phyloP scores from a whole-genome alignment of 2,329 filamentous ascomycete genomes.

The Pseudohalonectria lignicola region DNA sequence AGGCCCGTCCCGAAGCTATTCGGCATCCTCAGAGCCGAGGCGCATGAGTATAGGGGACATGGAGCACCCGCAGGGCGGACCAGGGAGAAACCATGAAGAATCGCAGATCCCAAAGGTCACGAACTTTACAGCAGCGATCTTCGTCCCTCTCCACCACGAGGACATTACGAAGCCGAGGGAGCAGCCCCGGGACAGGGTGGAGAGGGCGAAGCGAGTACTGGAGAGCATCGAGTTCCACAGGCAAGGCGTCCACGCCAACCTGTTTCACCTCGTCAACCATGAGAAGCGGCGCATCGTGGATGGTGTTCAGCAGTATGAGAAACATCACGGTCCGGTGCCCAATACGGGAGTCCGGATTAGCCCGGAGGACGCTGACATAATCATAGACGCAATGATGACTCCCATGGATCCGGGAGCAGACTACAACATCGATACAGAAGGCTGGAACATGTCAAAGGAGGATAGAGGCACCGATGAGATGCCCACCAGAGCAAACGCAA shows the following conservation, averaged over 20 bases:
- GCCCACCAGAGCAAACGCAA: slow-evolving; percentile 4
- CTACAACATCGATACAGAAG: slow-evolving; percentile 12
- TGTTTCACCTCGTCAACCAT: slow-evolving; percentile 20
- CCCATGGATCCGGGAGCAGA: slow-evolving; percentile 8
- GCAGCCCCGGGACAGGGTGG: slow-evolving; percentile 14
- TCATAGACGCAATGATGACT: slow-evolving; percentile 16
- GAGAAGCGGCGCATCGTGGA: slow-evolving; percentile 18
- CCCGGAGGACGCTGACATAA: slow-evolving; percentile 12
- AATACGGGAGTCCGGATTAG: slow-evolving; percentile 4
- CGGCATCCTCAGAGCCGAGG: too few relatives aligned
- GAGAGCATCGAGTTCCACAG: slow-evolving; percentile 18
- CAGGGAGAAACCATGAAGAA: too few relatives aligned
- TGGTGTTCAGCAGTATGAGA: slow-evolving; percentile 8
- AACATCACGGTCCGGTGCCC: not conserved
- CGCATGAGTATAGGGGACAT: too few relatives aligned
- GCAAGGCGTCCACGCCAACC: slow-evolving; percentile 17
- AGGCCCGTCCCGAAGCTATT: too few relatives aligned
- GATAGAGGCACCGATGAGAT: slow-evolving; percentile 2
- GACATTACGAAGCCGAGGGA: slow-evolving; percentile 17
- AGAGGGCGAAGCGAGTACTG: slow-evolving; percentile 16
- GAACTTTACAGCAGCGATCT: slow-evolving; percentile 19
- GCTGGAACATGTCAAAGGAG: slow-evolving; percentile 4
- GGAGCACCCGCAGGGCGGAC: too few relatives aligned
- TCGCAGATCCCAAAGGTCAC: too few relatives aligned
- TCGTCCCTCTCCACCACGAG: slow-evolving; percentile 18